Evolutionary conservation across 2,329 filamentous ascomycete species (phyloP), one percentile per base, ranked within the genome.

Genomic region (Lecanicillium sp.): DNA sequence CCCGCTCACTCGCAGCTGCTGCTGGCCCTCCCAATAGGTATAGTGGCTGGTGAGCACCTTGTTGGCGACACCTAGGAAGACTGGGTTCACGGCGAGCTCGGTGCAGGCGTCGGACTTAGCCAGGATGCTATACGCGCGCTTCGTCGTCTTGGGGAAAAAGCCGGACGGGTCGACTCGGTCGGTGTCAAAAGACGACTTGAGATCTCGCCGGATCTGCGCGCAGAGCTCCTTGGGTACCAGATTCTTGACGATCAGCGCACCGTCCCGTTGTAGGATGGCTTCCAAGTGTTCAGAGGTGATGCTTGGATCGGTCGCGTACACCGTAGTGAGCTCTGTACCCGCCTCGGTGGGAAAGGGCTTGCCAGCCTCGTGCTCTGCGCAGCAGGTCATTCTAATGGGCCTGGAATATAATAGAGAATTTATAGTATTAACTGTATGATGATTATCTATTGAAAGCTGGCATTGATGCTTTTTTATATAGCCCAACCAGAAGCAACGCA

Each of bases 81-180:
- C 55, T 3, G 59, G 58, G 24, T 64, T 70, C 29, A 60, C 60
- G 1, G 62, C 60, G 7, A 67, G 58, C 41, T 70, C 62, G n/a
- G 65, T 60, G 23, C 66, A 68, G 1, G 58, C 62, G 27, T 66
- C 61, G 0, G 68, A 70, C 9, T 62, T 58, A 3, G 56, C 63
- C 12, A 71, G 51, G 15, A 71, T 50, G 2, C 68, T 67, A 2
- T 63, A 64, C 0, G 68, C 68, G 17, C 68, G 59, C 50, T 68
- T 63, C 0, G 65, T 69, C 1, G 66, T 69, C 2, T 51, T 48
- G 2, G 67, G 67, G 35, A 70, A 70, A 57, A 70, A 69, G 6
- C 67, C 67, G 17, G 60, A 63, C 24, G 58, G 55, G 52, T 70
- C 67, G 14, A 58, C 56, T 1, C 52, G 53, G 51, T 69, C 66